phyloP scores from a whole-genome alignment of 2,329 filamentous ascomycete species.

The Trichoderma sp. region DNA sequence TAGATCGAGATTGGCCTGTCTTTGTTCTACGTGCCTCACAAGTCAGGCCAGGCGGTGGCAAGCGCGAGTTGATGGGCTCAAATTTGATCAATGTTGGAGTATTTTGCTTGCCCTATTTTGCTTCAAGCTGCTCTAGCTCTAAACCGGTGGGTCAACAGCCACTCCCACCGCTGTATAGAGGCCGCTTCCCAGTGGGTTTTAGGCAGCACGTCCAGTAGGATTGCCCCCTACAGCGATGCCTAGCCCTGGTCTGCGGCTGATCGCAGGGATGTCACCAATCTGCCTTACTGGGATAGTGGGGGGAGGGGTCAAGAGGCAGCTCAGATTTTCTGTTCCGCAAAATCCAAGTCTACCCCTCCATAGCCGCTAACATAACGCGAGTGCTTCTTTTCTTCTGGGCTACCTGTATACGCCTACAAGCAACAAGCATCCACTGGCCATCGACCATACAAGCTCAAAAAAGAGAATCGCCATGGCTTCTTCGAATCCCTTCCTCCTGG shows the following conservation, averaged over 20 bases:
- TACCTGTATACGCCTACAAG: background rate
- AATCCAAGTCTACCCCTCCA: conserved; percentile 16
- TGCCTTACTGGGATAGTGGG: conserved; percentile 1
- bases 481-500: conserved; percentile 71
- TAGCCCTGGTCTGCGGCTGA: conserved; percentile 11
- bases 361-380: background rate
- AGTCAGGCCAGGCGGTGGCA: background rate
- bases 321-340: background rate
- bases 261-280: conserved; percentile 8
- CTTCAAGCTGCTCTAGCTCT: background rate
- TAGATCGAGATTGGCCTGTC: background rate
- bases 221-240: background rate
- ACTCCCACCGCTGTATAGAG: background rate
- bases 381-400: background rate
- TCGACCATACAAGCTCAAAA: background rate
- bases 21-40: background rate
- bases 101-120: background rate
- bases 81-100: background rate
- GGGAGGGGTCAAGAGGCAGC: conserved; percentile 5
- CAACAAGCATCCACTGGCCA: background rate
- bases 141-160: background rate
- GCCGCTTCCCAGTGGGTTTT: background rate
- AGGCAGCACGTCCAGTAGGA: background rate
- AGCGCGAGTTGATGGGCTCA: background rate
- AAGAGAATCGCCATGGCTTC: conserved; percentile 47